phyloP scores from a whole-genome alignment of 2,329 filamentous ascomycete genomes.

The Magnaporthales sp. region DNA sequence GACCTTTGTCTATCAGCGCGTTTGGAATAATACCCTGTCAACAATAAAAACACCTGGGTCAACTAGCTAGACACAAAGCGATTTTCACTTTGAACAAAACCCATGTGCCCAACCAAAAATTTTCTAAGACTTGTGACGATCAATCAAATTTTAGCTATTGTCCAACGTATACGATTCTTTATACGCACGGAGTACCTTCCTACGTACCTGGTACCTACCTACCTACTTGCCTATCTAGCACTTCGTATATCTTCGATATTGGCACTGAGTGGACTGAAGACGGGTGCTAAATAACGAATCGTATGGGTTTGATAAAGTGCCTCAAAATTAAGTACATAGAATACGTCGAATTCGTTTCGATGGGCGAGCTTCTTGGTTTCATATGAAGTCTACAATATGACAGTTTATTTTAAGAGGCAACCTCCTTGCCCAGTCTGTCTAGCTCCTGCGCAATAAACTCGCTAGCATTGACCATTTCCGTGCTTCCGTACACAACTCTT shows the following conservation, averaged over 20 bases:
- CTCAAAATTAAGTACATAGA: background rate
- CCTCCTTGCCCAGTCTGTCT: constrained; percentile 52
- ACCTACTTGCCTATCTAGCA: too few relatives aligned
- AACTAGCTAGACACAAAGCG: background rate
- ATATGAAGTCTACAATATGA: background rate
- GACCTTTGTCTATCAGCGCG: background rate
- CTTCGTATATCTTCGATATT: too few relatives aligned
- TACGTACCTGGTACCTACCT: too few relatives aligned
- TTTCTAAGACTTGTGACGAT: background rate
- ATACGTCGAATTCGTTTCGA: background rate
- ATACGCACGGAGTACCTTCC: too few relatives aligned
- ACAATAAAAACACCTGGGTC: background rate
- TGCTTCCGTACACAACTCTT: constrained; percentile 90
- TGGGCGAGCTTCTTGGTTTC: background rate
- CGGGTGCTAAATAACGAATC: too few relatives aligned
- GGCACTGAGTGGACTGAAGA: too few relatives aligned
- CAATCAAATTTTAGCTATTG: background rate
- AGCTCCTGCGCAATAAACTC: constrained; percentile 59
- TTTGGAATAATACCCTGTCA: constrained; percentile 1
- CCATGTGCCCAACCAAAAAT: background rate
- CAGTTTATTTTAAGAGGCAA: constrained; percentile 18
- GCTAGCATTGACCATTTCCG: constrained; percentile 64
- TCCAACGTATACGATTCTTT: too few relatives aligned
- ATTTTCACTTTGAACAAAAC: background rate
- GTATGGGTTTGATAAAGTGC: background rate